Percentiles rank a stretch among this genome's conserved stretches.
phyloP scores from a whole-genome alignment of 495 filamentous ascomycete species.

The Achaetomiella virescens region DNA sequence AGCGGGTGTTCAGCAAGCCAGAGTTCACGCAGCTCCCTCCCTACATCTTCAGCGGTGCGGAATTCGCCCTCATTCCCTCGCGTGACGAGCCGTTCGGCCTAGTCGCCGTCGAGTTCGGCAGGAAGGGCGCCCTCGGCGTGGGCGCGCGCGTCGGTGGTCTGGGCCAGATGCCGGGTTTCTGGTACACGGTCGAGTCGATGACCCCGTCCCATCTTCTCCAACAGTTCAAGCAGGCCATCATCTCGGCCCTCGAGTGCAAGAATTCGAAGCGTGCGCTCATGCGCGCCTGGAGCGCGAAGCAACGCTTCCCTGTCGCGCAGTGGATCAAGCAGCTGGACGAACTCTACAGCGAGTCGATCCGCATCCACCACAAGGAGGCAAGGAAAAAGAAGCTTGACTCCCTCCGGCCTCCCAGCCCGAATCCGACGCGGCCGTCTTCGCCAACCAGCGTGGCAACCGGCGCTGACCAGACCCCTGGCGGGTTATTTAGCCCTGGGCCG shows the following conservation, averaged over 20 bases:
- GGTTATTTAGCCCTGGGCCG: conserved; percentile 15
- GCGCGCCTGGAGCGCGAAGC: conserved; percentile 69
- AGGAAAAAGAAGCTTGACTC: conserved; percentile 30
- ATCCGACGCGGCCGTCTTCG: conserved; percentile 19
- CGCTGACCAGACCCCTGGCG: conserved; percentile 7
- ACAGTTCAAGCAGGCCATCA: conserved; percentile 66
- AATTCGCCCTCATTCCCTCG: conserved; percentile 73
- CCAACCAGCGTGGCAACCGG: conserved; percentile 17
- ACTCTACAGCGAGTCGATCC: conserved; percentile 48
- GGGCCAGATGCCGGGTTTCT: conserved; percentile 77
- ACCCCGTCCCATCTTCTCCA: conserved; percentile 63
- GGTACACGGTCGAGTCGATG: conserved; percentile 64
- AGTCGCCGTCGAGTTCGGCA: conserved; percentile 75
- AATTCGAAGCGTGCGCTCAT: conserved; percentile 52
- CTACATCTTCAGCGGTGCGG: conserved; percentile 71
- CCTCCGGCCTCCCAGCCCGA: conserved; percentile 13
- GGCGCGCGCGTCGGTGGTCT: conserved; percentile 63
- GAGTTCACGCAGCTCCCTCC: conserved; percentile 70
- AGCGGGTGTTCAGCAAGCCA: conserved; percentile 69
- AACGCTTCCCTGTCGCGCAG: conserved; percentile 68
- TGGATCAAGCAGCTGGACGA: conserved; percentile 60
- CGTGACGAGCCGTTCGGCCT: conserved; percentile 76
- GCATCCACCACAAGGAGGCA: conserved; percentile 32
- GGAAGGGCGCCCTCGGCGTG: conserved; percentile 71
- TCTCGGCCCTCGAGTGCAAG: conserved; percentile 59